Evolutionary conservation across 2,329 filamentous ascomycete genomes (phyloP).

Genomic region (Chaetomiaceae sp.): DNA sequence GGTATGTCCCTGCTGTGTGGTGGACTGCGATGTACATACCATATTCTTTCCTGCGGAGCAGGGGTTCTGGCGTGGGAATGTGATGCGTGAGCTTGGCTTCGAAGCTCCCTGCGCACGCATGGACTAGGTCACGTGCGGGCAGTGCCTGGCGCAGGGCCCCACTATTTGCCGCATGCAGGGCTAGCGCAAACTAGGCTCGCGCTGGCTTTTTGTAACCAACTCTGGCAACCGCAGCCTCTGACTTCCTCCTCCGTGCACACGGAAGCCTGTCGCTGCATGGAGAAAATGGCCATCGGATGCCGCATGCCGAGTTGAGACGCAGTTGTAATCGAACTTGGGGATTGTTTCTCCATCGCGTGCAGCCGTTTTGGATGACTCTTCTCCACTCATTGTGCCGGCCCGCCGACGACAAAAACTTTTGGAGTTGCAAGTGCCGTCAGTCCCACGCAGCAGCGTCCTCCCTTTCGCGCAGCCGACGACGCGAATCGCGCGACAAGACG

Average conservation of each 20-base stretch:
- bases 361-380: slow-evolving; percentile 26
- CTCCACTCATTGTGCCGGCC: slow-evolving; percentile 13
- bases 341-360: slow-evolving; percentile 16
- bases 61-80: too few relatives aligned
- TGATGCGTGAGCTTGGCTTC: too few relatives aligned
- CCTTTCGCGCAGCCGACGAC: slow-evolving; percentile 28
- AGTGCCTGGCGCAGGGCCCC: slow-evolving; percentile 5
- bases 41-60: too few relatives aligned
- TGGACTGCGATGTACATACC: too few relatives aligned
- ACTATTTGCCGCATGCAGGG: slow-evolving; percentile 16
- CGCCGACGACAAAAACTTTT: slow-evolving; percentile 24
- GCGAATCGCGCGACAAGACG: slow-evolving; percentile 30
- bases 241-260: slow-evolving; percentile 19
- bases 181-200: slow-evolving; percentile 24
- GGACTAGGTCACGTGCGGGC: slow-evolving; percentile 15
- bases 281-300: slow-evolving; percentile 20
- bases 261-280: slow-evolving; percentile 9
- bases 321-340: slow-evolving; percentile 12
- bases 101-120: too few relatives aligned
- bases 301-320: slow-evolving; percentile 11
- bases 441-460: slow-evolving; percentile 19
- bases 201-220: slow-evolving; percentile 28
- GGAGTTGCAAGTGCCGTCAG: slow-evolving; percentile 18
- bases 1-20: too few relatives aligned
- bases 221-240: slow-evolving; percentile 17